Base-by-base conservation (phyloP, 2,329 filamentous ascomycete genomes). In the Shiraia sp. region DNA sequence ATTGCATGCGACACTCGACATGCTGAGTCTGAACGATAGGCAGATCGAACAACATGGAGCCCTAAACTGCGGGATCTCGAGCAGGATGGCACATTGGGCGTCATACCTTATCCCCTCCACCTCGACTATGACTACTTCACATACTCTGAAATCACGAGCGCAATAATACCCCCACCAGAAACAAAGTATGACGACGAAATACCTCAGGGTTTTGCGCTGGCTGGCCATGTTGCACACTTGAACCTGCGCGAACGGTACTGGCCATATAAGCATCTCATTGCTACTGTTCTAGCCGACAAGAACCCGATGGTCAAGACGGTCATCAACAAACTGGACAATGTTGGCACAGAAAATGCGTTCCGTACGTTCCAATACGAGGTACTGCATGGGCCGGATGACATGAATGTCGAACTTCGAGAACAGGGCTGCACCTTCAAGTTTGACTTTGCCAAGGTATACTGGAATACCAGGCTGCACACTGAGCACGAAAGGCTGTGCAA, bases 361-460 rank as follows among this genome's bases (percentile, higher is more conserved):
- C 84, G 93, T 37, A 97, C 93, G 0, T 97, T 99, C 70, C 79
- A 80, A 23, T 97, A 96, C 73, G 93, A 99, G 72, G 80, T 97
- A 10, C 80, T 99, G 1, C 85, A 84, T 2, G 93, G 93, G 0
- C 80, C 83, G 1, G 82, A 90, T 57, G 85, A 97, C 61, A 75
- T 96, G 69, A 83, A 91, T 38, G 93, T 99, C 40, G 82, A 88
- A 49, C 80, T 93, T 37, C 82, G 81, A 51, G 90, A 96, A 72
- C 86, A 88, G 58, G 81, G 83, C 47, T 97, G 93, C 73, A 75
- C 79, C n/a, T 99, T 96, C 74, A 78, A 79, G 41, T 97, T 99
- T 69, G 88, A 99, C 74, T 99, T 95, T 69, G 82, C 87, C 49
- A 95, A 95, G 57, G 93, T 99, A 3, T 99, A 99, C 77, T 99